Evolutionary conservation across 768 basidiomycete species (phyloP).

Genomic region (Cubamyces lactineus): DNA sequence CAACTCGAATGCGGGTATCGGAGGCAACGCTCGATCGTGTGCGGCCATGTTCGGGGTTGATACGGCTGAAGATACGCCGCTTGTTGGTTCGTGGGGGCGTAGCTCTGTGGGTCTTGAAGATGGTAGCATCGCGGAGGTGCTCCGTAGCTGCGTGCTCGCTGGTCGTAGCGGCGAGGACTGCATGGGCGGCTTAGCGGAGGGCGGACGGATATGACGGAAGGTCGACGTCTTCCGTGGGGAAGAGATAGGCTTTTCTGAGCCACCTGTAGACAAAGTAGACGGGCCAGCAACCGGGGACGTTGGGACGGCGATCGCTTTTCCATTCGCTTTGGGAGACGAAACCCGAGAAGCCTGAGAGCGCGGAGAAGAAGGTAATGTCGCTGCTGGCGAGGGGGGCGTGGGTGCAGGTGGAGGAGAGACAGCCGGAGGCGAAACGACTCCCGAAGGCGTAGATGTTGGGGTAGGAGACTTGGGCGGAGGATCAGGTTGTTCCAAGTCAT

Average conservation of each 20-base stretch:
- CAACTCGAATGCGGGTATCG: slow-evolving; percentile 30
- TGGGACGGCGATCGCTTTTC: slow-evolving; percentile 17
- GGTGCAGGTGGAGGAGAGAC: slow-evolving; percentile 4
- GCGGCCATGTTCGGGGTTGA: slow-evolving; percentile 26
- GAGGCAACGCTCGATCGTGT: slow-evolving; percentile 29
- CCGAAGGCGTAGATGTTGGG: slow-evolving; percentile 5
- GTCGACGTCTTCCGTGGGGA: slow-evolving; percentile 48
- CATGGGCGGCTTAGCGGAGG: slow-evolving; percentile 30
- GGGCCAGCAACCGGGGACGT: slow-evolving; percentile 25
- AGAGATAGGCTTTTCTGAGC: slow-evolving; percentile 14
- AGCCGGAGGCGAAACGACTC: slow-evolving; percentile 4
- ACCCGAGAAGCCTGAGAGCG: slow-evolving; percentile 7
- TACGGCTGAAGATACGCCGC: slow-evolving; percentile 25
- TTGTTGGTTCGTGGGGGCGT: slow-evolving; percentile 17
- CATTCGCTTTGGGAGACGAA: slow-evolving; percentile 17
- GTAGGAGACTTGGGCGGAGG: slow-evolving; percentile 2
- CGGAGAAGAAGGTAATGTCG: slow-evolving; percentile 12
- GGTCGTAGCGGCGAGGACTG: slow-evolving; percentile 43
- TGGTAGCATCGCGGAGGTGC: slow-evolving; percentile 23
- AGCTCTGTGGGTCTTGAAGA: slow-evolving; percentile 19
- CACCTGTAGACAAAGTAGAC: slow-evolving; percentile 14
- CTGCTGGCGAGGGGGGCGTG: slow-evolving; percentile 12
- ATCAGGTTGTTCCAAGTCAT: not conserved
- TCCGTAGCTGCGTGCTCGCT: slow-evolving; percentile 26
- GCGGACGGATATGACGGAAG: slow-evolving; percentile 49